phyloP scores from a whole-genome alignment of 2,329 filamentous ascomycete species.

The Cladophialophora exuberans region DNA sequence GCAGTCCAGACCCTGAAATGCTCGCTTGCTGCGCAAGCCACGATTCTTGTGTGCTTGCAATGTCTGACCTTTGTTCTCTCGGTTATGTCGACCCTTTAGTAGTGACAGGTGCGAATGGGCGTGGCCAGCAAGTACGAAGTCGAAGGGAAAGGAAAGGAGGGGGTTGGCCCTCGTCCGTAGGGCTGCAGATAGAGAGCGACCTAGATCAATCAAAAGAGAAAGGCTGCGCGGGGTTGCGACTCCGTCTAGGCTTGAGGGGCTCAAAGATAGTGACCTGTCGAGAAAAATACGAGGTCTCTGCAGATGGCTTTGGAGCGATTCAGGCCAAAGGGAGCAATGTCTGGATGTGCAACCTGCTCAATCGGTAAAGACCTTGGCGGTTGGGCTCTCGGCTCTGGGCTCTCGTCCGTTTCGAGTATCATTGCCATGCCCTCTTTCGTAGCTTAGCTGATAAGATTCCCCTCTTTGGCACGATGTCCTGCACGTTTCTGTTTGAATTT shows the following conservation, averaged over 20 bases:
- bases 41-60: not conserved
- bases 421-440: no score
- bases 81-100: not conserved
- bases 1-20: slow-evolving; percentile 23
- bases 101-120: not conserved
- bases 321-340: no score
- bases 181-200: slow-evolving; percentile 5
- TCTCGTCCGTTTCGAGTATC: slow-evolving; percentile 2
- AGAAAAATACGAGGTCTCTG: not conserved
- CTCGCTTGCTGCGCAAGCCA: slow-evolving; percentile 28
- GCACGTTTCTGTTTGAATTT: not conserved
- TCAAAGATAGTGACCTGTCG: not conserved
- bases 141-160: not conserved
- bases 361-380: no score
- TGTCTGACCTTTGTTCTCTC: not conserved
- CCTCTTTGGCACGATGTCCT: slow-evolving; percentile 4
- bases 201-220: no score
- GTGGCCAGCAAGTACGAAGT: slow-evolving; percentile 1
- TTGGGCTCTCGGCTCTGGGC: no score
- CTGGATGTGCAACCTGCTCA: no score
- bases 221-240: slow-evolving; percentile 8
- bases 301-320: no score
- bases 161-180: slow-evolving; percentile 1
- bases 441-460: not conserved
- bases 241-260: not conserved